Base-by-base conservation (phyloP, 2,329 filamentous ascomycete genomes). In the Chaetothyriales sp. region DNA sequence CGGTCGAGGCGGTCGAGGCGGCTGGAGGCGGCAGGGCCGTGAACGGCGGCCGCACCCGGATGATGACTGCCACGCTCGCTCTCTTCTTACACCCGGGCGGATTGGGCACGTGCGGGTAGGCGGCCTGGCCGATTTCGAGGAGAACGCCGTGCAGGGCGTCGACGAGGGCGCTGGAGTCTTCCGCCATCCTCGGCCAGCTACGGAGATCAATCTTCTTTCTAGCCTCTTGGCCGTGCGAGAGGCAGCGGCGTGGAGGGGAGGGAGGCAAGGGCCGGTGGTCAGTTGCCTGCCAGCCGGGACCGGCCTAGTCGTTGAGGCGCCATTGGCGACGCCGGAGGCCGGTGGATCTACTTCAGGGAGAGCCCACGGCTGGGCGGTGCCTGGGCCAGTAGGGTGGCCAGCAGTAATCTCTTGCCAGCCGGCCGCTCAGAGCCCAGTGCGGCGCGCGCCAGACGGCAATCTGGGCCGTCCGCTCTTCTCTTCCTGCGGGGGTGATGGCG, bases 11-110 rank as follows among this genome's bases (percentile, higher is more conserved):
- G 49, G 59, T 50, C 3, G 54, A 51, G 13, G 56, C 53, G 9
- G 62, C 59, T 15, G 61, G 59, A 18, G 67, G 60, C 6, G 77
- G 76, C 69, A 73, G 77, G 59, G 81, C 72, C 20, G 73, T 61
- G 61, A 76, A 77, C 15, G 73, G 70, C 15, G 80, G 80, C 49
- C 79, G 75, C 22, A 85, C 70, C 55, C 81, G 78, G 47, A 85
- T 68, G 47, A 84, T 76, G 47, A 83, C 66, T 19, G 81, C 80
- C 43, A 85, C 81, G 2, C 80, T 81, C n/a, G 81, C 81, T 55
- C 81, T 73, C 62, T 78, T 78, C 54, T 73, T 74, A 58, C 74
- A 71, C 33, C 65, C 63, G 18, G 73, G 70, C 5, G 71, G 70
- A 54, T 71, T 72, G 22, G 69, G 64, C 2, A 73, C 66, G 54